Evolutionary conservation across 1,139 yeast species (phyloP).

Genomic region (Saccharomyces uvarum): DNA sequence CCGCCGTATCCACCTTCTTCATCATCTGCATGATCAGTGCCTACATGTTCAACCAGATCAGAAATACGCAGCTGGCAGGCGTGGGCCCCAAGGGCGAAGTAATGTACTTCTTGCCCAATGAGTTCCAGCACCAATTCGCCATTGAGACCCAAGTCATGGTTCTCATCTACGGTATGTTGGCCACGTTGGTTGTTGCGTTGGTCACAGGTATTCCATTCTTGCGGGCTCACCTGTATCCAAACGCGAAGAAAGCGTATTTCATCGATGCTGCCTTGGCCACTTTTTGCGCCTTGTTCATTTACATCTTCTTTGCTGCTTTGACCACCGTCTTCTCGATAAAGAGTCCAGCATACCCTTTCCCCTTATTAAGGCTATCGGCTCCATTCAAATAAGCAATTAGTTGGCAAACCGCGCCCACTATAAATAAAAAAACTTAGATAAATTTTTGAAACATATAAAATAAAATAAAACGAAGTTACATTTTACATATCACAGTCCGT

Average conservation of each 20-base stretch:
- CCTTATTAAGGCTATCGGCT: slow-evolving; percentile 30
- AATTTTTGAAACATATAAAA: not conserved
- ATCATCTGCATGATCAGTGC: slow-evolving; percentile 76
- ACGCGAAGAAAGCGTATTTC: slow-evolving; percentile 27
- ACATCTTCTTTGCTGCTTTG: slow-evolving; percentile 47
- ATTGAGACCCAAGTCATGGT: slow-evolving; percentile 74
- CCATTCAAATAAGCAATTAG: slow-evolving; percentile 8
- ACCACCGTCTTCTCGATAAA: slow-evolving; percentile 51
- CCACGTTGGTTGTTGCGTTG: slow-evolving; percentile 43
- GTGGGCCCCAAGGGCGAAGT: slow-evolving; percentile 48
- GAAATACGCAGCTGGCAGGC: slow-evolving; percentile 65
- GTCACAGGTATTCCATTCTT: slow-evolving; percentile 44
- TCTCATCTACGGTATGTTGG: slow-evolving; percentile 52
- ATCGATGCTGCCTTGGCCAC: slow-evolving; percentile 41
- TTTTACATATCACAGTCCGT: not conserved
- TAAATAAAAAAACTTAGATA: not conserved
- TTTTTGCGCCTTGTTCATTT: slow-evolving; percentile 37
- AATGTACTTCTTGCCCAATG: slow-evolving; percentile 53
- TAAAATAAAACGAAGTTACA: not conserved
- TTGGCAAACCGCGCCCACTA: not conserved
- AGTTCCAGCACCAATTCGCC: slow-evolving; percentile 72
- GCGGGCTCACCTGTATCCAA: slow-evolving; percentile 26
- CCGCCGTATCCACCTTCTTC: slow-evolving; percentile 46
- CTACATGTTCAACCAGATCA: slow-evolving; percentile 85
- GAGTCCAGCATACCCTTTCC: slow-evolving; percentile 56